Base-by-base conservation (phyloP, 2,329 filamentous ascomycete species). In the Lasiodiplodia sp. region DNA sequence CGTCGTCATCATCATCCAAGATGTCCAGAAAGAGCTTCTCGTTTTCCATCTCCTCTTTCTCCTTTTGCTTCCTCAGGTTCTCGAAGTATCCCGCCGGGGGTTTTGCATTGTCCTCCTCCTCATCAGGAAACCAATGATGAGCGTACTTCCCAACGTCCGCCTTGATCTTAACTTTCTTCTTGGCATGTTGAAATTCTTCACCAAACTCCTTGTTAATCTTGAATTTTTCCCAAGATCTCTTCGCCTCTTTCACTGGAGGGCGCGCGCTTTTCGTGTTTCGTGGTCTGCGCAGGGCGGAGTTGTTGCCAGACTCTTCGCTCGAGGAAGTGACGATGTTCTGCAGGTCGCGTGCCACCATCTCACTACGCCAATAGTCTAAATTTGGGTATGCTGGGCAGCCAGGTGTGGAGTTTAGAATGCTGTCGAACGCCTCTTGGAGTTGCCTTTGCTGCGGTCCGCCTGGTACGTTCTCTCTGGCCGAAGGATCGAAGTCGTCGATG, bases 41-140 rank as follows among this genome's bases (percentile, higher is more conserved):
- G 5, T 16, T 6, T 25, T 16, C 28, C 28, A 21, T 14, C 6
- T 49, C 44, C 6, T 18, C 6, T 3, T 51, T n/a, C 18, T 51
- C 12, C 23, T 63, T 63, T 18, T 47, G 23, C 14, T 31, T 47
- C 21, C 23, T 63, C 4, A 63, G 7, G 4, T 37, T 49, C 4
- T 63, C 58, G 12, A 63, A 63, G 23, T 63, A 63, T 8, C 58
- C 58, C 11, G 10, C 7, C 31, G 58, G 58, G 6, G 58, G 58
- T n/a, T 40, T n/a, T 2, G 16, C n/a, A 8, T 21, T 10, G 6
- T 65, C 18, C 8, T 53, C 47, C 21, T 65, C 28, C 2, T 65
- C 62, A 12, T 55, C 62, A 2, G 62, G 62, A 40, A 65, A 23
- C 62, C 62, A 65, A 8, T 40, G 31, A 31, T 14, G 8, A 10